A percentile compares a stretch with the other conserved stretches of the same genome.
phyloP scores from a whole-genome alignment of 306 rosid genomes.

The Vicia faba region DNA sequence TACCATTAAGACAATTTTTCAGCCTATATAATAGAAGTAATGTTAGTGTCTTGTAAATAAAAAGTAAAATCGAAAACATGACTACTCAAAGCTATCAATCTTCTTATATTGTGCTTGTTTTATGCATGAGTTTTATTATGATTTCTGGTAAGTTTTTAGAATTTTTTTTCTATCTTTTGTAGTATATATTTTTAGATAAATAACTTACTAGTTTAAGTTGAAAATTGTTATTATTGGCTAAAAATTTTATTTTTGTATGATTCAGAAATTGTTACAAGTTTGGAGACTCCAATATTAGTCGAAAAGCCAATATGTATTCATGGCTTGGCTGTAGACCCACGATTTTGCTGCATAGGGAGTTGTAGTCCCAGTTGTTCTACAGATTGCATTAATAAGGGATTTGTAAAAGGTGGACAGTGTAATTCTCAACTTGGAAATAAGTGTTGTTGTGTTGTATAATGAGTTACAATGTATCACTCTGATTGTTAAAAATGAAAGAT shows the following conservation, averaged over 20 bases:
- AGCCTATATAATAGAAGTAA: not conserved
- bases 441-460: not conserved
- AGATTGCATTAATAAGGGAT: not conserved
- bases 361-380: not conserved
- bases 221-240: not conserved
- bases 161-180: not conserved
- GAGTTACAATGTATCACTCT: too few species aligned
- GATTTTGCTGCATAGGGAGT: not conserved
- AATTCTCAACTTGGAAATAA: not conserved
- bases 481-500: too few species aligned
- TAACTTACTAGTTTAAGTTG: not conserved
- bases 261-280: slow-evolving; percentile 1
- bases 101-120: too few species aligned
- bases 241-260: too few species aligned
- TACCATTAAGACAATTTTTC: not conserved
- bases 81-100: too few species aligned
- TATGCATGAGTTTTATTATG: not conserved
- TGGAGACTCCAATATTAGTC: not conserved
- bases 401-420: not conserved
- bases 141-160: not conserved
- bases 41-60: too few species aligned
- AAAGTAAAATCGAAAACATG: too few species aligned
- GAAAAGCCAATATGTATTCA: not conserved
- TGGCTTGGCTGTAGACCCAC: not conserved
- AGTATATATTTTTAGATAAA: not conserved